Base-by-base conservation (phyloP, 805 yeast genomes). In the Metschnikowia gelsemii region DNA sequence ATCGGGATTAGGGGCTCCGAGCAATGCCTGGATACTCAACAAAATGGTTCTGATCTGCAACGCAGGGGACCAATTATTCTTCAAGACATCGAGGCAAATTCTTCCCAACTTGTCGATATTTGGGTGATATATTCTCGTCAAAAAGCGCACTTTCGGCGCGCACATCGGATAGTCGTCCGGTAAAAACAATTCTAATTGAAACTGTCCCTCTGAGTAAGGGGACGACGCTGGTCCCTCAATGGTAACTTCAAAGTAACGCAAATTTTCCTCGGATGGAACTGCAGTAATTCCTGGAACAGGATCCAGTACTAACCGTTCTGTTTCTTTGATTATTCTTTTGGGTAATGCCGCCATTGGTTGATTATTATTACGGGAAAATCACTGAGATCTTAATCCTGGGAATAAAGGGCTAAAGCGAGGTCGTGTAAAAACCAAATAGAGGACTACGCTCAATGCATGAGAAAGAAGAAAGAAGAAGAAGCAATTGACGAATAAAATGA, bases 131-230 rank as follows among this genome's bases (percentile, higher is more conserved):
- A 93, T 90, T 63, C 83, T 87, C 22, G 99, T 93, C 49, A 93
- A 68, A 56, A 93, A 93, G 44, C 99, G 76, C 40, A 93, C 95
- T 61, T 89, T 90, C 38, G 99, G 99, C 0, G 99, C 96, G 57
- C 87, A 88, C 97, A 91, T 71, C 9, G 99, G 99, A 63, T 93
- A 93, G 59, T 93, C 99, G 58, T 93, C 97, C 2, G 99, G 98
- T 49, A 93, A 66, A 59, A 76, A 93, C 49, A 93, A 70, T 63
- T 93, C 99, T 45, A 93, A 70, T 51, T 84, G 74, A 69, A 93
- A 93, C 40, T 66, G 62, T n/a, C 89, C 88, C 40, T 65, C 58
- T 58, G 91, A 96, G 59, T 91, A 93, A 1, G 99, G 98, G 1
- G 96, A 86, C 39, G 84, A 83, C 22, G 76, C 72, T 8, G 99